Base-by-base conservation (phyloP, 352 stramenopile species). In the Phytophthora quininea region DNA sequence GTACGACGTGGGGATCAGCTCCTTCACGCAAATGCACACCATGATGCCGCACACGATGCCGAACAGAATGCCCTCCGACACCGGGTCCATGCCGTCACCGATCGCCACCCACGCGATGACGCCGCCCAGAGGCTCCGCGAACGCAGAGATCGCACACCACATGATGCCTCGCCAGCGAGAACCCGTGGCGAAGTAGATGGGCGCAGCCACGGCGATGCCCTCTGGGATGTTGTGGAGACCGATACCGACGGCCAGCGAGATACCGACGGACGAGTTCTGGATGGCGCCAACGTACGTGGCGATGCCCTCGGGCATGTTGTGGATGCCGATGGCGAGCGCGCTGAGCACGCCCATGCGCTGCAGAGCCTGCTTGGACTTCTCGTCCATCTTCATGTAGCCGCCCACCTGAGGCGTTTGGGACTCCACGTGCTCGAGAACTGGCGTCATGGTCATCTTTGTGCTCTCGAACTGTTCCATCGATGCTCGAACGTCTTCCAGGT, bases 1-100 rank as follows among this genome's bases (percentile, higher is more conserved):
- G 79, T 93, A 84, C 14, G 90, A n/a, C 43, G 43, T 49, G 7
- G 43, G 43, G 43, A 49, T 49, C 43, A 49, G 43, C 43, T 49
- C 43, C 43, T 49, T 49, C 43, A 49, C 43, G 43, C 43, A 49
- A 27, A 49, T 49, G 43, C 43, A 49, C 43, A 49, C 43, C 43
- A 49, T 49, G 43, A 49, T 49, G 15, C 43, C 43, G 29, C 43
- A 49, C 43, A 49, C 43, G 15, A 49, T 19, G 24, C 43, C 43
- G 43, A 49, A 49, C 43, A 49, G 43, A n/a, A 49, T 49, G 43
- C 43, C 43, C 43, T 49, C 43, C 11, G 43, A 49, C 6, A 49
- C 43, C 8, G 43, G 43, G 43, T 49, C 43, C 43, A 49, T 49
- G 29, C 43, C 43, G 15, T 49, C 43, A 27, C 43, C 43, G 11